Percentiles rank a stretch among this genome's conserved stretches.
Evolutionary conservation across 441 rosid genomes (phyloP).

Genomic region (Melastoma candidum): DNA sequence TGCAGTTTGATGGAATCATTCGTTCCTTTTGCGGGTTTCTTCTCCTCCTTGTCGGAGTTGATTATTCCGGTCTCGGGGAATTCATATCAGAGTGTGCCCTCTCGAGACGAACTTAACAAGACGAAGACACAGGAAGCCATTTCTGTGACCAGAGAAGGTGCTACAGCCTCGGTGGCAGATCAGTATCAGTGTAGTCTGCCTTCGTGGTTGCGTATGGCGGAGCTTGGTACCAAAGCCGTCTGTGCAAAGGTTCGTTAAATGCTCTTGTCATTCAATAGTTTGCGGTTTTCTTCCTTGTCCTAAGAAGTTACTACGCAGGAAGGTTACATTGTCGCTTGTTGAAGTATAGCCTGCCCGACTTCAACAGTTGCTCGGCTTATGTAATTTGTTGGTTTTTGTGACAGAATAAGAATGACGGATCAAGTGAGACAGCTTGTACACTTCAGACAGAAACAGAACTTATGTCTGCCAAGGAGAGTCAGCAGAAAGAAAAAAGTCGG

Average conservation of each 20-base stretch:
- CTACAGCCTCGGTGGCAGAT: conserved; percentile 42
- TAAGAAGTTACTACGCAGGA: not conserved
- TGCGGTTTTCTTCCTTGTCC: not conserved
- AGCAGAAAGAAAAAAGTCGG: conserved; percentile 19
- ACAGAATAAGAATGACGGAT: too few relatives aligned
- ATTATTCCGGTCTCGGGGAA: conserved; percentile 28
- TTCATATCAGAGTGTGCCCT: conserved; percentile 23
- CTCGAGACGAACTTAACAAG: conserved; percentile 46
- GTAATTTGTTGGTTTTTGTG: too few relatives aligned
- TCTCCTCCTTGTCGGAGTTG: conserved; percentile 51
- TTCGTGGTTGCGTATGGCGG: conserved; percentile 65
- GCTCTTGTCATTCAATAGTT: not conserved
- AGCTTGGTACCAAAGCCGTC: conserved; percentile 22
- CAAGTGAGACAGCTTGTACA: conserved; percentile 13
- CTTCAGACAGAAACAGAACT: conserved; percentile 24
- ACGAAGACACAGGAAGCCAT: conserved; percentile 48
- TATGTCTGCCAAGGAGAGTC: conserved; percentile 25
- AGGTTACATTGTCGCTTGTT: too few relatives aligned
- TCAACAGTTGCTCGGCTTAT: conserved; percentile 21
- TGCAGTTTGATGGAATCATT: conserved; percentile 83
- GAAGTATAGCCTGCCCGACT: conserved; percentile 12
- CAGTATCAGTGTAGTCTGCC: conserved; percentile 48
- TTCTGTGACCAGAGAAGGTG: conserved; percentile 27
- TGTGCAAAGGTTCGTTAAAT: too few relatives aligned
- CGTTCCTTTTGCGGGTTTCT: conserved; percentile 88